phyloP scores from a whole-genome alignment of 345 rosid genomes.

The Schrenkiella parvula region DNA sequence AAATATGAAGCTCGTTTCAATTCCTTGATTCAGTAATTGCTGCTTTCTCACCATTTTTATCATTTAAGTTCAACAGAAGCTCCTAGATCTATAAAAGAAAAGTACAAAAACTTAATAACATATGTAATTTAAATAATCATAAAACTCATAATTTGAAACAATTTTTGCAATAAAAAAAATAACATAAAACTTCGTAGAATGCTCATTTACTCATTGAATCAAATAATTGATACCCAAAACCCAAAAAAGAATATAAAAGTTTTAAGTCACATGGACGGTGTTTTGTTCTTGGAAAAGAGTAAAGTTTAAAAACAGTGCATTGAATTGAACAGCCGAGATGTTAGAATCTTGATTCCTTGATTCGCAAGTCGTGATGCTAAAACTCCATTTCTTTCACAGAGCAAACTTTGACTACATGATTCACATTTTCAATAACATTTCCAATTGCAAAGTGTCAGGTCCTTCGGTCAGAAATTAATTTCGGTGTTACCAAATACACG shows the following conservation, averaged over 20 bases:
- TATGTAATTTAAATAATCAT: too few relatives aligned
- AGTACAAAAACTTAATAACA: not conserved
- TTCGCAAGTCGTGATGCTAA: not conserved
- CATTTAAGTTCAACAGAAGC: not conserved
- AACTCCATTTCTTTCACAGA: not conserved
- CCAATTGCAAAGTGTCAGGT: not conserved
- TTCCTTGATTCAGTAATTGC: not conserved
- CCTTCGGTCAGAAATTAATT: not conserved
- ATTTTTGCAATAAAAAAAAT: not conserved
- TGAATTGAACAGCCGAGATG: not conserved
- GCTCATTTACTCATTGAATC: not conserved
- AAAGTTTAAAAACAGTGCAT: not conserved
- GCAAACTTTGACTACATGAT: not conserved
- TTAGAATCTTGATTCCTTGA: not conserved
- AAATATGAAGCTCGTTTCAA: not conserved
- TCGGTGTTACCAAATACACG: not conserved
- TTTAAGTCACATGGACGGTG: not conserved
- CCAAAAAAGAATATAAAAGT: not conserved
- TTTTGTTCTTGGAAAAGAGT: slow-evolving; percentile 5
- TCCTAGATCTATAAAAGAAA: not conserved
- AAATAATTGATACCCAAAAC: not conserved
- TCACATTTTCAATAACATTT: not conserved
- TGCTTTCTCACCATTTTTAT: not conserved
- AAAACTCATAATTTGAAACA: too few relatives aligned
- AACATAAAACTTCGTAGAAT: too few relatives aligned